A percentile compares a stretch with the other conserved stretches of the same genome.
phyloP scores from a whole-genome alignment of 169 alveolate species.

The Plasmodium berghei region DNA sequence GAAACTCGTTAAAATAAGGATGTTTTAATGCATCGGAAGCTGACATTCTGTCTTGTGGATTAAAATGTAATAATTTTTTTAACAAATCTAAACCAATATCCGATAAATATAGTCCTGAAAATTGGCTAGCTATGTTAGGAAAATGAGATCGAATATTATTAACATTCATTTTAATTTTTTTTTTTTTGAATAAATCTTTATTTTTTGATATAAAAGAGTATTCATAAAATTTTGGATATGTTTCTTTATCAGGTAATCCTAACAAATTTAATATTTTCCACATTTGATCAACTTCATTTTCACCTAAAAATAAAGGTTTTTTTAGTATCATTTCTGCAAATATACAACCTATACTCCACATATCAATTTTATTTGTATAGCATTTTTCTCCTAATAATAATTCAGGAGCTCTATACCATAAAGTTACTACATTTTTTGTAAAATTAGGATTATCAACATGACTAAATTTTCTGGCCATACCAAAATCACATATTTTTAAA shows the following conservation, averaged over 20 bases:
- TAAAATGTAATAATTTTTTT: conserved; percentile 92
- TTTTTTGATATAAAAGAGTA: conserved; percentile 76
- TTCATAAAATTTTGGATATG: conserved; percentile 83
- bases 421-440: conserved; percentile 96
- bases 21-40: conserved; percentile 95
- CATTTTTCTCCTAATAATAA: conserved; percentile 94
- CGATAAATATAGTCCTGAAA: conserved; percentile 83
- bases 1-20: conserved; percentile 85
- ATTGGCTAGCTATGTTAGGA: conserved; percentile 64
- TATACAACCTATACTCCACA: conserved; percentile 98
- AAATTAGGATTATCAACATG: conserved; percentile 88
- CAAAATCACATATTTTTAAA: conserved; percentile 91
- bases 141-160: conserved; percentile 70
- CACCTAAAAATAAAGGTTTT: conserved; percentile 91
- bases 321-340: conserved; percentile 92
- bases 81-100: conserved; percentile 94
- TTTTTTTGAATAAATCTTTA: conserved; percentile 75
- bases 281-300: conserved; percentile 91
- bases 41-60: conserved; percentile 94
- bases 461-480: conserved; percentile 93
- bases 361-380: conserved; percentile 96
- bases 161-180: conserved; percentile 80
- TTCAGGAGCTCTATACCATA: conserved; percentile 99
- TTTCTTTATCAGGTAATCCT: conserved; percentile 92
- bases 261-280: conserved; percentile 91